Evolutionary conservation across 2,329 filamentous ascomycete genomes (phyloP), one percentile per base, ranked within the genome.

Genomic region (Mycocentrospora acerina): DNA sequence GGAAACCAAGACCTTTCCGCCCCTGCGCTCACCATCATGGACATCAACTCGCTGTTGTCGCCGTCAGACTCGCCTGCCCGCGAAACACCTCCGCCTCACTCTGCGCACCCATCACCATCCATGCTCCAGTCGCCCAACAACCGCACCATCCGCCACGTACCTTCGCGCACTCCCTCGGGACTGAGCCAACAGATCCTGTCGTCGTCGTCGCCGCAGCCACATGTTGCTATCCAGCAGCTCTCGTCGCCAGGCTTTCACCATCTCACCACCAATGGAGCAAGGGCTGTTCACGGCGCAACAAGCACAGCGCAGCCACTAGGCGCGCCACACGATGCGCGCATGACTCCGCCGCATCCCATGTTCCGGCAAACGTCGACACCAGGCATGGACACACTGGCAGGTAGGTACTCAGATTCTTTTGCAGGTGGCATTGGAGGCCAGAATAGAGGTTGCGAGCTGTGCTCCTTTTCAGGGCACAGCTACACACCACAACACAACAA

Each of bases 31-130:
- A 7, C 14, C 50, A 46, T 31, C 29, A 75, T 76, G 73, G 69
- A 76, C 52, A 76, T 75, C 66, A 72, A 72, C 54, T 71, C 70
- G 31, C 62, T 76, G 35, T 55, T 76, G 35, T 74, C 71, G 55
- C 72, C 73, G 26, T 70, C 71, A 46, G 70, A 74, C 41, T 69
- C 69, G 52, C 60, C 70, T 35, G 58, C 64, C 29, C 51, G 50
- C 42, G 66, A 67, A 30, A 62, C 66, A 16, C 57, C 63, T 31
- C 62, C 60, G 26, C 47, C 53, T 26, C 51, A 55, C 40, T 45
- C 55, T 7, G 46, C 53, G 12, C 44, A 53, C 37, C 46, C 55
- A 30, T 64, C 60, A 35, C 55, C 53, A 17, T 53, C 57, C 29
- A 37, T 46, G 32, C 49, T 55, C 29, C 51, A 43, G n/a, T 62